Evolutionary conservation across 768 basidiomycete genomes (phyloP), one percentile per base, ranked within the genome.

Genomic region (Holtermannia corniformis): DNA sequence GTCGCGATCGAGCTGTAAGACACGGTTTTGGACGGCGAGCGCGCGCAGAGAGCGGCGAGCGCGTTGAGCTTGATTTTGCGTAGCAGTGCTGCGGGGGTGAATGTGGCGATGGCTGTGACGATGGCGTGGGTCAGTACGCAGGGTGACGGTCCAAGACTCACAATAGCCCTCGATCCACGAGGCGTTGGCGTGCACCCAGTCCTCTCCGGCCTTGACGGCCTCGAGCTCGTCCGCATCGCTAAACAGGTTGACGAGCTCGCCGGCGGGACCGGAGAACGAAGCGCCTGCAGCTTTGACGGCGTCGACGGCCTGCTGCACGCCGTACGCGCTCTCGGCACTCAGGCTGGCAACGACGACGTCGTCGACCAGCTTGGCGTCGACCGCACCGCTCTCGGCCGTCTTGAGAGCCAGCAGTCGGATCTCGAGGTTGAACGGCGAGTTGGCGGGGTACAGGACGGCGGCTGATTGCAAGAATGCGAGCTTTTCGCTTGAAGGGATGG

Each of bases 31-130:
- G 61, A 50, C 28, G 55, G 21, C 5, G 56, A 54, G 12, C 49
- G 48, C 3, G 67, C 57, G 32, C 55, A 59, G n/a, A 70, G 54
- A n/a, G 61, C 43, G 32, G 55, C 55, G 10, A 72, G 60, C 21
- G 70, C 64, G 52, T 70, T 57, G 19, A 70, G 51, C 50, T 66
- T 51, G 23, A 72, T 55, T 56, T 72, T 72, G 41, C 65, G 58
- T 12, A 63, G 40, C 19, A 70, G 54, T 3, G 54, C 32, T 19
- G 65, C 66, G 40, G 63, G 32, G 24, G 62, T 58, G 56, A 67
- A 61, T 22, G 47, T 47, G 19, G 61, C 11, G 19, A 67, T 47
- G 37, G 56, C 65, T 64, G 48, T 12, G 12, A 21, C 21, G 14
- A 19, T 25, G 16, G 16, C 10, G 22, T 54, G 21, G 54, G 41